Evolutionary conservation across 78 protist genomes (phyloP).

Genomic region (Dictyostelium purpureum): DNA sequence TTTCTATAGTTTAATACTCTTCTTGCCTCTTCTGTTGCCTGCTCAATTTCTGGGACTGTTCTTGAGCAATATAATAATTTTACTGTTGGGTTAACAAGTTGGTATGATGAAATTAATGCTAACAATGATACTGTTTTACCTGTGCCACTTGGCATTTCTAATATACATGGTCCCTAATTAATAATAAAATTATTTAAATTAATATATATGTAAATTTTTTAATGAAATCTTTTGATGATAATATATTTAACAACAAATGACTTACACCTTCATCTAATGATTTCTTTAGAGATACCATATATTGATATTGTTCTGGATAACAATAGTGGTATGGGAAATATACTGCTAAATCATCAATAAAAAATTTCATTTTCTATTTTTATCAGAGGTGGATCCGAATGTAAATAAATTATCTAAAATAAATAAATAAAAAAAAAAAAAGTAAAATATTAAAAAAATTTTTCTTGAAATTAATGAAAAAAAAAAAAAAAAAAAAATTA

Average conservation of each 20-base stretch:
- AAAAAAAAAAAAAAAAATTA: too few relatives aligned
- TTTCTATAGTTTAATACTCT: slow-evolving; percentile 67
- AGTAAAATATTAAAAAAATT: too few relatives aligned
- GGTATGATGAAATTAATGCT: slow-evolving; percentile 90
- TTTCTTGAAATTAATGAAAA: too few relatives aligned
- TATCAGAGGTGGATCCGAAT: too few relatives aligned
- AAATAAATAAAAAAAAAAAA: too few relatives aligned
- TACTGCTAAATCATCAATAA: slow-evolving; percentile 93
- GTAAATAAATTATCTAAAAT: not conserved
- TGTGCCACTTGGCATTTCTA: slow-evolving; percentile 99
- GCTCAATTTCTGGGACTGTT: slow-evolving; percentile 97
- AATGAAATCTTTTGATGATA: not conserved
- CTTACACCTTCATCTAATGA: slow-evolving; percentile 88
- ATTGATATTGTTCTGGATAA: slow-evolving; percentile 98
- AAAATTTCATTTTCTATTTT: slow-evolving; percentile 87
- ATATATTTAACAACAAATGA: too few relatives aligned
- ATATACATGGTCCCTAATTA: slow-evolving; percentile 85
- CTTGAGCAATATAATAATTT: slow-evolving; percentile 96
- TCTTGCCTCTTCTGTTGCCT: slow-evolving; percentile 90
- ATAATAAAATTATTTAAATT: not conserved
- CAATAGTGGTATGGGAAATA: slow-evolving; percentile 96
- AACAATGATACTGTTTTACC: slow-evolving; percentile 98
- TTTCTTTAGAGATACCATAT: slow-evolving; percentile 95
- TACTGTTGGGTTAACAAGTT: slow-evolving; percentile 73
- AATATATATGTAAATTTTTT: not conserved